These are phyloP conservation scores for Monotropa hypopitys DNA, from an alignment of 179 eudicot species.

Conservation along the genomic window DNA sequence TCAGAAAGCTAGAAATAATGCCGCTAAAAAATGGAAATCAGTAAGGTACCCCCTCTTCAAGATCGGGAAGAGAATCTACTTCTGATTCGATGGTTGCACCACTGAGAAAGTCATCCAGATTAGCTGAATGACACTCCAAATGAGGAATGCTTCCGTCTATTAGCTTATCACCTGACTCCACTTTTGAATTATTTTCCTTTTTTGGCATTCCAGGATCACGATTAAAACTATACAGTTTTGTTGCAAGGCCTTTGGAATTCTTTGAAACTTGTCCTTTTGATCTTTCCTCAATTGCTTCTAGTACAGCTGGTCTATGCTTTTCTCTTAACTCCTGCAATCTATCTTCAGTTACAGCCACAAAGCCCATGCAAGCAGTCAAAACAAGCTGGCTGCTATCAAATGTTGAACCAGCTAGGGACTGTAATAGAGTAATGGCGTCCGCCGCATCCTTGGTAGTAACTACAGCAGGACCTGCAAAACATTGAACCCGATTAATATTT, in stretches of 20 bases:
- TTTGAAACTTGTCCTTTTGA: conserved; percentile 62
- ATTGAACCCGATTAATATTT: conserved; percentile 18
- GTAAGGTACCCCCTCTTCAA: conserved; percentile 73
- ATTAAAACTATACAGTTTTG: conserved; percentile 61
- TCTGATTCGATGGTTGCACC: conserved; percentile 33
- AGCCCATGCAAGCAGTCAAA: conserved; percentile 98
- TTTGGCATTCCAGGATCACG: conserved; percentile 34
- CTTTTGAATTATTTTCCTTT: conserved; percentile 27
- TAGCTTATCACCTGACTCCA: conserved; percentile 27
- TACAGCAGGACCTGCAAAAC: conserved; percentile 77
- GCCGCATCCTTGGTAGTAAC: conserved; percentile 98
- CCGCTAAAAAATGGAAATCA: background rate
- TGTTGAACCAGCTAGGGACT: conserved; percentile 89
- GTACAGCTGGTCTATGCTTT: conserved; percentile 68
- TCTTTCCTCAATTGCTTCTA: conserved; percentile 66
- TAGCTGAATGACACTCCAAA: conserved; percentile 25
- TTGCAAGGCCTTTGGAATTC: conserved; percentile 56
- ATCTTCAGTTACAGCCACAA: conserved; percentile 63
- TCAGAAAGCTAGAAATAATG: background rate
- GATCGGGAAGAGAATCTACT: conserved; percentile 57
- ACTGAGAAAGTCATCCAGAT: conserved; percentile 38
- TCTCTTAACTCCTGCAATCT: conserved; percentile 64
- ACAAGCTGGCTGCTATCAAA: conserved; percentile 99
- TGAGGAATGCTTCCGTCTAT: conserved; percentile 34
- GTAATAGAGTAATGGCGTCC: conserved; percentile 92